Percentiles rank a stretch among this genome's conserved stretches.
Evolutionary conservation across 140 eudicot species (phyloP).

Genomic region (Erigeron philadelphicus): DNA sequence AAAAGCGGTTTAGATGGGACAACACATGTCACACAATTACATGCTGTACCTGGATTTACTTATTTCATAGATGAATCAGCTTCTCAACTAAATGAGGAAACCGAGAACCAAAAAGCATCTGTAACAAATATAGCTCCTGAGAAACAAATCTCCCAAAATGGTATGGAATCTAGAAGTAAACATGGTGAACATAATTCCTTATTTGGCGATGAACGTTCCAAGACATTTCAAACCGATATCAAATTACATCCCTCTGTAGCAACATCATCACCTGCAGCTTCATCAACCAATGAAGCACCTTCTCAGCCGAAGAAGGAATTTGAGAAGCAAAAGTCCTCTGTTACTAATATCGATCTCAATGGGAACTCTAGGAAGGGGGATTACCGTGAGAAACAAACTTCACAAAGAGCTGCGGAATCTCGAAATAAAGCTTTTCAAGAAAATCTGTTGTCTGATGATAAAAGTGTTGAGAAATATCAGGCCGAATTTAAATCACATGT

Average conservation of each 20-base stretch:
- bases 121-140: constrained; percentile 31
- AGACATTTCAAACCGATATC: constrained; percentile 24
- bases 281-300: constrained; percentile 36
- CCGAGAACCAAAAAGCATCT: constrained; percentile 25
- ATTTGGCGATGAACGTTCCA: constrained; percentile 29
- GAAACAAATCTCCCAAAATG: constrained; percentile 25
- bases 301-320: constrained; percentile 38
- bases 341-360: background rate
- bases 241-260: constrained; percentile 34
- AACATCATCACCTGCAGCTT: constrained; percentile 13
- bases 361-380: background rate
- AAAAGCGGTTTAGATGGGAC: constrained; percentile 50
- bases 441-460: constrained; percentile 35
- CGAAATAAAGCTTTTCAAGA: constrained; percentile 31
- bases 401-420: constrained; percentile 27
- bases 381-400: constrained; percentile 19
- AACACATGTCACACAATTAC: constrained; percentile 66
- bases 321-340: constrained; percentile 24
- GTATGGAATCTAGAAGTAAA: constrained; percentile 35
- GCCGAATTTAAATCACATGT: constrained; percentile 26
- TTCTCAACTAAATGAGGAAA: constrained; percentile 40
- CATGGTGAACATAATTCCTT: constrained; percentile 32
- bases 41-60: constrained; percentile 73
- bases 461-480: constrained; percentile 22
- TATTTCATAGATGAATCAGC: constrained; percentile 58